phyloP scores from a whole-genome alignment of 208 protist genomes.

The Tritrichomonas foetus region DNA sequence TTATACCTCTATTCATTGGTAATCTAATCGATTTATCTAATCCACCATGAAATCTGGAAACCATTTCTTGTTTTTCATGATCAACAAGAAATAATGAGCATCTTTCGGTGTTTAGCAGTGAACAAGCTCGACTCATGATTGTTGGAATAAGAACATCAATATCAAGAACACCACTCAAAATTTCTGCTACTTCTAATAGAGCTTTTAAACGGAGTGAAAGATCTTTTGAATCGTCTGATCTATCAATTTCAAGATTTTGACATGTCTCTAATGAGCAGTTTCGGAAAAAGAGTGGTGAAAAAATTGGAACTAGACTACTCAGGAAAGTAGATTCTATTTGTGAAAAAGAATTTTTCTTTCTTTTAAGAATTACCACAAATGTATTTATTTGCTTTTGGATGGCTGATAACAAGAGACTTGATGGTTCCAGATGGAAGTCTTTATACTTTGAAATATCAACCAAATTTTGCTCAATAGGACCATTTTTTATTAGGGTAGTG shows the following conservation, averaged over 20 bases:
- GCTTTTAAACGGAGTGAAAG: background rate
- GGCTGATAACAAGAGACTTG: background rate
- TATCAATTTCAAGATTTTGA: background rate
- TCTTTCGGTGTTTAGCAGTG: background rate
- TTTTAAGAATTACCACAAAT: background rate
- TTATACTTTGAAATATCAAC: too few species aligned
- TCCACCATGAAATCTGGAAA: background rate
- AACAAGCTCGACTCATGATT: background rate
- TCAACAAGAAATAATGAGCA: conserved; percentile 25
- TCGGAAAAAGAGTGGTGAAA: too few species aligned
- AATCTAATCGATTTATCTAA: conserved; percentile 32
- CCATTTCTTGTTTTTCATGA: background rate
- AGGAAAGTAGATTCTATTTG: background rate
- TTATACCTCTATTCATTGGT: conserved; percentile 42
- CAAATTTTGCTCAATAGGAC: too few species aligned
- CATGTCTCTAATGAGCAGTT: background rate
- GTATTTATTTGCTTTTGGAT: background rate
- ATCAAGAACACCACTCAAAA: background rate
- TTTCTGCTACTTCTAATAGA: background rate
- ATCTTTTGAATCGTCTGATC: too few species aligned
- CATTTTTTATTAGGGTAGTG: too few species aligned
- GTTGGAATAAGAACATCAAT: conserved; percentile 1
- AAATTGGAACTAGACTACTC: background rate
- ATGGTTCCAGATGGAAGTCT: background rate
- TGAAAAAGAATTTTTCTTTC: background rate